Evolutionary conservation across 140 eudicot genomes (phyloP).

Genomic region (Erigeron philadelphicus): DNA sequence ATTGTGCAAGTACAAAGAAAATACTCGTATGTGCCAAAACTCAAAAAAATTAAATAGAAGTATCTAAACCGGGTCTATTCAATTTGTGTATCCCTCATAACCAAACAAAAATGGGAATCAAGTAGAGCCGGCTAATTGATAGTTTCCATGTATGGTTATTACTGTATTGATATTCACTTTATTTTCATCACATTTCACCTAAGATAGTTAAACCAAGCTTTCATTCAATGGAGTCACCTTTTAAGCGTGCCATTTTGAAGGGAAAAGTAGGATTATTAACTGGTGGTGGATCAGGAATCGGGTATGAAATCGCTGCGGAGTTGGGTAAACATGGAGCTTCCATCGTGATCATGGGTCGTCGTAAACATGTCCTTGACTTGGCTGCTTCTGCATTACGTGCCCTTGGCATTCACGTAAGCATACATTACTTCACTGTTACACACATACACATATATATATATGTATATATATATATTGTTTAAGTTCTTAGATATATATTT

Average conservation of each 20-base stretch:
- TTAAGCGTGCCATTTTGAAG: constrained; percentile 50
- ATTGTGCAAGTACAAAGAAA: no score
- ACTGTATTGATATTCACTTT: neutral
- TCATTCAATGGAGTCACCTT: constrained; percentile 62
- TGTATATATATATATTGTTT: neutral
- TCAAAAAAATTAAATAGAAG: neutral
- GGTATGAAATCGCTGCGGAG: constrained; percentile 69
- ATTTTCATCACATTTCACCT: neutral
- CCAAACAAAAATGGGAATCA: constrained; percentile 16
- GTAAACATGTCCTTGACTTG: constrained; percentile 57
- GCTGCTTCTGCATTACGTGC: constrained; percentile 64
- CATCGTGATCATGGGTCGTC: constrained; percentile 84
- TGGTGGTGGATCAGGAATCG: constrained; percentile 96
- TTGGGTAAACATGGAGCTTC: constrained; percentile 83
- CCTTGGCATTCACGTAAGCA: constrained; percentile 55
- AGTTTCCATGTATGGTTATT: no score
- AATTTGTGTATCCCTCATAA: neutral
- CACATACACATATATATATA: neutral
- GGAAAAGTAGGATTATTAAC: constrained; percentile 76
- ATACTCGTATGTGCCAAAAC: neutral
- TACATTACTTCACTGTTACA: neutral
- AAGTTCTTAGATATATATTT: neutral
- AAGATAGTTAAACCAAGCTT: neutral
- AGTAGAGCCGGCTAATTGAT: constrained; percentile 19
- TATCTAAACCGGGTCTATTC: constrained; percentile 3